Base-by-base conservation (phyloP, 2,329 filamentous ascomycete species). In the Fusarium palustre region DNA sequence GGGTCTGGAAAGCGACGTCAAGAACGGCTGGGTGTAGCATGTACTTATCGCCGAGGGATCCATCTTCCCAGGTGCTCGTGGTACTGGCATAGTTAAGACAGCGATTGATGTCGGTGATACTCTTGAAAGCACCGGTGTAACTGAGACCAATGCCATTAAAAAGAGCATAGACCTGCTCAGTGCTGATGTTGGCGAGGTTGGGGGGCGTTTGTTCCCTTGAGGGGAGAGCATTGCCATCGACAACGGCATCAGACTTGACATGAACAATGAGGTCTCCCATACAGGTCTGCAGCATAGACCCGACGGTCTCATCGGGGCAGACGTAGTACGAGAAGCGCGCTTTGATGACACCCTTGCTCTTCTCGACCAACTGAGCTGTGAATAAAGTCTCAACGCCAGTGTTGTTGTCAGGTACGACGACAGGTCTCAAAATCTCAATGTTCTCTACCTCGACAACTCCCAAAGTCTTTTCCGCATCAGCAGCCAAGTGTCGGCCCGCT, bases 51-150 rank as follows among this genome's bases (percentile, higher is more conserved):
- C 48, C 36, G 8, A 52, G 48, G 8, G 22, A 15, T 3, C 13
- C 6, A 7, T n/a, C 34, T 15, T 52, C 22, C 48, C 48, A 52
- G 2, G 48, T 52, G 15, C 18, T 25, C 18, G 48, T 30, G 18
- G 48, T 52, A 25, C n/a, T 52, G 4, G 48, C 48, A 13, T 52
- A 52, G 8, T 52, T 52, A 8, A 52, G 48, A 24, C 48, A 52
- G 24, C 48, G 48, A 13, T 20, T 52, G 5, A 52, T 39, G 5
- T 39, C 48, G 5, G 48, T 52, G 24, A 52, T 52, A 12, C 33
- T 52, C 15, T 30, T 52, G 25, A 52, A 52, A 16, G 48, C 48
- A 4, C 48, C 48, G 4, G 48, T 52, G n/a, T 52, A 52, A 7
- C n/a, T 30, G 18, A 52, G 48, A 5, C 48, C 48, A 7, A 52